Evolutionary conservation across 495 filamentous ascomycete species (phyloP).

Genomic region (Baudoinia panamericana): DNA sequence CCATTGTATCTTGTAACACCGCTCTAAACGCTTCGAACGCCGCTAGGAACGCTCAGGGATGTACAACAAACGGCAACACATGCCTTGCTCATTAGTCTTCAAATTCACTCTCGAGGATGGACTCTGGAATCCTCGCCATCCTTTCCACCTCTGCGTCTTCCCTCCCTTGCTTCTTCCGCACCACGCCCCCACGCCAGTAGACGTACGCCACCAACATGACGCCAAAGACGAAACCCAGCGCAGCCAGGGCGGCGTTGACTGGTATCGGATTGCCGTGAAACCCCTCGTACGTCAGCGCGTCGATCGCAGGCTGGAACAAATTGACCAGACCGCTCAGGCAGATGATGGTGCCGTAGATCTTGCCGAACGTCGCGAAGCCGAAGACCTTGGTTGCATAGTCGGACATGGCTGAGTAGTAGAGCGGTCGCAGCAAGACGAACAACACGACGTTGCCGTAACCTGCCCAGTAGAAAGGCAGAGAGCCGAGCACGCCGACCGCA

Average conservation of each 20-base stretch:
- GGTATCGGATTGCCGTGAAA: slow-evolving; percentile 65
- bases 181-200: slow-evolving; percentile 21
- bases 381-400: slow-evolving; percentile 95
- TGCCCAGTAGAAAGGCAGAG: slow-evolving; percentile 54
- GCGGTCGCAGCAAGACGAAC: slow-evolving; percentile 66
- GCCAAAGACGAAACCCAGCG: slow-evolving; percentile 40
- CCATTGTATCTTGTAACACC: too few species aligned
- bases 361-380: slow-evolving; percentile 88
- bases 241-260: slow-evolving; percentile 60
- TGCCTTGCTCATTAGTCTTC: slow-evolving; percentile 6
- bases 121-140: slow-evolving; percentile 13
- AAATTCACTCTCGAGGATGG: slow-evolving; percentile 8
- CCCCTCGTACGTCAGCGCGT: slow-evolving; percentile 59
- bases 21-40: too few species aligned
- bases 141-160: slow-evolving; percentile 27
- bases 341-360: slow-evolving; percentile 86
- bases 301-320: slow-evolving; percentile 72
- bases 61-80: too few species aligned
- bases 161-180: slow-evolving; percentile 21
- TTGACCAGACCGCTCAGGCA: slow-evolving; percentile 77
- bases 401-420: slow-evolving; percentile 64
- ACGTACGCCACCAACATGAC: slow-evolving; percentile 29
- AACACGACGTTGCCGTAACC: slow-evolving; percentile 68
- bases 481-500: slow-evolving; percentile 62
- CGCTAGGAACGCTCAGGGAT: too few species aligned